Base-by-base conservation (phyloP, 75 land plant species). In the Sequoia sempervirens region DNA sequence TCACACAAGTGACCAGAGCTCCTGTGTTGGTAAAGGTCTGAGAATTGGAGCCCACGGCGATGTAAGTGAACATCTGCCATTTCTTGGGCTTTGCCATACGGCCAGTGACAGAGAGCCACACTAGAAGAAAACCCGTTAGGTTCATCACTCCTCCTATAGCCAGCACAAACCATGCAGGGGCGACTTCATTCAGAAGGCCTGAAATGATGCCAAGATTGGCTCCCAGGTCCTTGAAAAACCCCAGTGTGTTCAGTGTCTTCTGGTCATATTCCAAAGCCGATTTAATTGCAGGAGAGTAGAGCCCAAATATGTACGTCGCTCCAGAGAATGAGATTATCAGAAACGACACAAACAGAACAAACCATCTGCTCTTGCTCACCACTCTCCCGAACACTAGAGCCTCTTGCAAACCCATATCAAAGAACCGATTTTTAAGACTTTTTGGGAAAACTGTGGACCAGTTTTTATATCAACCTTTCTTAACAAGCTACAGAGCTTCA, bases 11-110 rank as follows among this genome's bases (percentile, higher is more conserved):
- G 79, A 89, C 86, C 43, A 92, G 79, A 38, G 88, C 89, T 2
- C 89, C 93, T 7, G 93, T 92, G 86, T 89, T 92, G 84, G 93
- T 83, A 84, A 91, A 92, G 69, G 93, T 68, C 85, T 91, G 89
- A 12, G 93, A 92, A 81, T 91, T 91, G 80, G 93, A 84, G 43
- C 92, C 93, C 5, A 91, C 18, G 81, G 87, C 89, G 38, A 92
- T 87, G 87, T 75, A 91, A 38, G 87, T 81, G 80, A 86, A 88
- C 89, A 92, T 91, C 79, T 87, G 84, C 93, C 93, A 91, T 7
- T 85, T 52, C 18, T 40, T 10, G 9, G 87, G 84, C 10, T 32
- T 64, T 28, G 80, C 36, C 13, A 88, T 83, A 34, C 82, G 83
- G 45, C 85, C 72, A 23, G 92, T 87, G 83, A 91, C 88, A 13